Evolutionary conservation across 139 green algal genomes (phyloP), one percentile per base, ranked within the genome.

Genomic region (Volvox africanus): DNA sequence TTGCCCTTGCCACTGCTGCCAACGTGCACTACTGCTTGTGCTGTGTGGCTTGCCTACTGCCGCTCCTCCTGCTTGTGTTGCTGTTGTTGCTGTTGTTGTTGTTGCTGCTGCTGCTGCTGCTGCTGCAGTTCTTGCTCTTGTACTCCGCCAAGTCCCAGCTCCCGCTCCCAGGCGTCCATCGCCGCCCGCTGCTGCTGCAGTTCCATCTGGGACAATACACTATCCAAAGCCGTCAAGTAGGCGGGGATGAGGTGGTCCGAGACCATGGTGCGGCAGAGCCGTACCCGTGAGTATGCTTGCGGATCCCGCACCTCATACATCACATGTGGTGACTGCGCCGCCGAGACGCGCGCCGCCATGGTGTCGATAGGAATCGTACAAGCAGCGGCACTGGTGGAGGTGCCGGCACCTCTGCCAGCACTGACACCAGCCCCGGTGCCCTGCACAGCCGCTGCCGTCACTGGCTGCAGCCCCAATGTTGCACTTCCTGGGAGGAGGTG

Each of bases 231-330:
- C 18, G 78, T 80, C 32, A 97, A 91, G 92, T 98, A 98, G 26
- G 92, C 82, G 18, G 95, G 96, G 77, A 97, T 95, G 69, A 98
- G 95, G 91, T 98, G 97, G 86, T 98, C 96, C 32, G 90, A 81
- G 28, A 98, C 89, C 96, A 98, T 97, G 12, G 93, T 95, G 19
- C 88, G 89, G 89, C 96, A 99, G 61, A 99, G 94, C 89, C 93
- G 93, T 81, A 98, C 94, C 37, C 95, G 91, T 26, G 93, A 92
- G 75, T 98, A 98, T 1, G 92, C 92, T 80, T 92, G 82, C 30
- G 95, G 93, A 22, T 93, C 88, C 14, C 93, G 73, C 16, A 94
- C 61, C 68, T 96, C 93, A 55, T 95, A 86, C 81, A 97, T 83
- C 36, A 96, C 26, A 88, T 93, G 95, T 14, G 79, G 68, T 82